These are phyloP conservation scores for Lentinula novae-zelandiae DNA, from an alignment of 1,284 basidiomycete genomes.

Conservation along the genomic window DNA sequence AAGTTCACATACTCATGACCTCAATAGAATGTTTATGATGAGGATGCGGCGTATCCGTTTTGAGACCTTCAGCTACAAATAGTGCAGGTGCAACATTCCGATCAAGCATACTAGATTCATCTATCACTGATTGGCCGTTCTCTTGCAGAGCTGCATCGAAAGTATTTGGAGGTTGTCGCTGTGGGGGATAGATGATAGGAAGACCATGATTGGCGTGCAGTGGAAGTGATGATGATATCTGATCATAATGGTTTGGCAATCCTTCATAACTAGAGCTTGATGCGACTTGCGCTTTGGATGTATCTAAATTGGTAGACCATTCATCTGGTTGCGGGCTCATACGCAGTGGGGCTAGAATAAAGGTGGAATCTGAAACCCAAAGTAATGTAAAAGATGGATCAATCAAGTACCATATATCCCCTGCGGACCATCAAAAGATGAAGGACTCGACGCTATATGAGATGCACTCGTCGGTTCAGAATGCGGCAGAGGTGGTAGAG, in stretches of 20 bases:
- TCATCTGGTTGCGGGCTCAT: slow-evolving; percentile 1
- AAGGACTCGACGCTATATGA: not conserved
- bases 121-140: slow-evolving; percentile 3
- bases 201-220: not conserved
- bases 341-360: slow-evolving; percentile 3
- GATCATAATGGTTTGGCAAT: slow-evolving; percentile 1
- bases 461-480: not conserved
- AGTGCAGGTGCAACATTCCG: slow-evolving; percentile 1
- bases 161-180: not conserved
- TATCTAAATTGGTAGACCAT: not conserved
- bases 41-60: not conserved
- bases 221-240: not conserved
- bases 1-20: not conserved
- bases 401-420: slow-evolving; percentile 3
- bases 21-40: slow-evolving; percentile 5
- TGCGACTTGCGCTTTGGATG: not conserved
- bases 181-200: not conserved
- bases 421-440: not conserved
- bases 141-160: slow-evolving; percentile 3
- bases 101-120: slow-evolving; percentile 6
- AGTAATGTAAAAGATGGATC: not conserved
- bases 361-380: not conserved
- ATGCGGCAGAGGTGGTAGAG: slow-evolving; percentile 10
- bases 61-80: slow-evolving; percentile 5
- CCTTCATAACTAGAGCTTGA: not conserved